Conservation (phyloP, 2,329 filamentous ascomycete genomes). For the Pseudocercospora ulei region DNA sequence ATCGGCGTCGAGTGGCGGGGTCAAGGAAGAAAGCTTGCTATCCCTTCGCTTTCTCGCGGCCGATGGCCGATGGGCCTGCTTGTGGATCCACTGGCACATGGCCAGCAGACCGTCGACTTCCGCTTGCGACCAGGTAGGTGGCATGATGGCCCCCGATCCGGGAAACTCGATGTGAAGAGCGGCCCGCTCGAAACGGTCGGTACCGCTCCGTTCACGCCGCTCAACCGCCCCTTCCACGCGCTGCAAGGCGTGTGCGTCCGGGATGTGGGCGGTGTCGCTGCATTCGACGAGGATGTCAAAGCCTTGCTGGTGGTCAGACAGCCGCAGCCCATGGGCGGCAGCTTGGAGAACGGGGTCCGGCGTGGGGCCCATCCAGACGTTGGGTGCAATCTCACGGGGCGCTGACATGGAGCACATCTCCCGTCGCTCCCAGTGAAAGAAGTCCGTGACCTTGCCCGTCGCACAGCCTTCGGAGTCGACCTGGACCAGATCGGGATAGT, state of each 20-base stretch:
- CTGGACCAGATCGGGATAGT: conserved; percentile 61
- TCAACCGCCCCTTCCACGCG: conserved; percentile 50
- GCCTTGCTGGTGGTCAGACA: conserved; percentile 45
- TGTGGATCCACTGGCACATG: conserved; percentile 82
- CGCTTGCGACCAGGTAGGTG: conserved; percentile 69
- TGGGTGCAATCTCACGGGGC: conserved; percentile 76
- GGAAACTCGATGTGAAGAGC: conserved; percentile 89
- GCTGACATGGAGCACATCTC: conserved; percentile 94
- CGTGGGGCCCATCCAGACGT: conserved; percentile 83
- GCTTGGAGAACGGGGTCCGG: conserved; percentile 54
- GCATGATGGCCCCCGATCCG: conserved; percentile 83
- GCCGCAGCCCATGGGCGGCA: conserved; percentile 16
- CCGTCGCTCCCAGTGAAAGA: conserved; percentile 74
- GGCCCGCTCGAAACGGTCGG: too few species aligned
- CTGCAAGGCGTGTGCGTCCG: conserved; percentile 57
- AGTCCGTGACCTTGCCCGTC: conserved; percentile 74
- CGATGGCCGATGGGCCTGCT: conserved; percentile 53
- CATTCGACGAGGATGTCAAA: conserved; percentile 77
- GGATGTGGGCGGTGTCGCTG: conserved; percentile 69
- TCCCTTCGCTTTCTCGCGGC: conserved; percentile 33
- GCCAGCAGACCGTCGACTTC: conserved; percentile 79
- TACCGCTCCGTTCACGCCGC: conserved; percentile 16
- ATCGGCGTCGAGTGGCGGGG: conserved; percentile 40
- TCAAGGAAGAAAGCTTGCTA: conserved; percentile 37
- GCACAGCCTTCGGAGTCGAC: conserved; percentile 60